Evolutionary conservation across 495 filamentous ascomycete species (phyloP).

Genomic region (Aspergillus sclerotiicarbonarius): DNA sequence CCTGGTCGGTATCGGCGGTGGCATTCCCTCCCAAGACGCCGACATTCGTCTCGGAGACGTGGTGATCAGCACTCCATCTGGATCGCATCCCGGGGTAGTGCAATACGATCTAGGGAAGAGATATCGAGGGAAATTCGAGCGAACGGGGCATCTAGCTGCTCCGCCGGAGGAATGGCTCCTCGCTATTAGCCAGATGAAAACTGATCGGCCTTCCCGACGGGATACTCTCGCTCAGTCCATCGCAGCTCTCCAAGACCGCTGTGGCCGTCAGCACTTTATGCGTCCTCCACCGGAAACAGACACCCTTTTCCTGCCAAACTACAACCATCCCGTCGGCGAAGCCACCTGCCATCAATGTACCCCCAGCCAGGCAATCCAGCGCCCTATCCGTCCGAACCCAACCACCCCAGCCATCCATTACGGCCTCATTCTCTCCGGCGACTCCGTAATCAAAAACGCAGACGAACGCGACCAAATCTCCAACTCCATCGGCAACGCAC

Average conservation of each 20-base stretch:
- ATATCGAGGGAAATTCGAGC: constrained; percentile 10
- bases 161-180: constrained; percentile 16
- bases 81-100: constrained; percentile 10
- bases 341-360: constrained; percentile 19
- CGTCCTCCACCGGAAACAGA: constrained; percentile 18
- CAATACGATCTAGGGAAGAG: constrained; percentile 25
- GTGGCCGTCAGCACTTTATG: constrained; percentile 7
- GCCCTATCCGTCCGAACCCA: constrained; percentile 4
- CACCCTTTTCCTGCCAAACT: constrained; percentile 19
- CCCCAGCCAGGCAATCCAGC: constrained; percentile 2
- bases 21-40: constrained; percentile 17
- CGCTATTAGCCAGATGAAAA: constrained; percentile 4
- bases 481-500: constrained; percentile 15
- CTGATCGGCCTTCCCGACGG: no score
- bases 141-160: constrained; percentile 23
- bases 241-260: constrained; percentile 10
- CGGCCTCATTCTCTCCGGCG: constrained; percentile 20
- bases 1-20: constrained; percentile 44
- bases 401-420: constrained; percentile 21
- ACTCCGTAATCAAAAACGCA: constrained; percentile 18
- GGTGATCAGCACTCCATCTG: constrained; percentile 22
- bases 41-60: constrained; percentile 35
- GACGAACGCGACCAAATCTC: constrained; percentile 10
- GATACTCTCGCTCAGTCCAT: constrained; percentile 15
- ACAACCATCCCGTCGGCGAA: constrained; percentile 15